Evolutionary conservation across 2,329 filamentous ascomycete species (phyloP).

Genomic region (Sarocladium kiliense): DNA sequence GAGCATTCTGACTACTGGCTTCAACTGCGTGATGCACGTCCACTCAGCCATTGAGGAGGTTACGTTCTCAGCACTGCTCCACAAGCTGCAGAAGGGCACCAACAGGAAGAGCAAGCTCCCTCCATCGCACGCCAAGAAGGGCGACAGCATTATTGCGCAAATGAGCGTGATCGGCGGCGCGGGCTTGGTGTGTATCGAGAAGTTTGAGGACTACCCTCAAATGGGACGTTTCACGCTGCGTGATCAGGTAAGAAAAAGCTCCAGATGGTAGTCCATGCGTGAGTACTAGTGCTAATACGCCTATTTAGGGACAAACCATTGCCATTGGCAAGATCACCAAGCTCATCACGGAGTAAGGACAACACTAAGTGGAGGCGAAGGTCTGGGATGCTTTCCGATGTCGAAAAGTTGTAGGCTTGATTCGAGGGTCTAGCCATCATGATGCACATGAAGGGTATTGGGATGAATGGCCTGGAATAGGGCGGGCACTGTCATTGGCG

Average conservation of each 20-base stretch:
- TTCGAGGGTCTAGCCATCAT: background rate
- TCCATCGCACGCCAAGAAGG: slow-evolving; percentile 82
- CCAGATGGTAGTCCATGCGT: too few relatives aligned
- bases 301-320: slow-evolving; percentile 85
- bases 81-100: slow-evolving; percentile 94
- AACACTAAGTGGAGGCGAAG: slow-evolving; percentile 15
- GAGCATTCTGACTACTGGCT: slow-evolving; percentile 87
- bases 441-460: background rate
- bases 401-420: background rate
- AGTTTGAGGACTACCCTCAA: slow-evolving; percentile 93
- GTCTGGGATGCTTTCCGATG: slow-evolving; percentile 1
- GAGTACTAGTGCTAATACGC: slow-evolving; percentile 19
- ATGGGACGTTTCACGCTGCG: slow-evolving; percentile 85
- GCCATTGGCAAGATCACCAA: slow-evolving; percentile 99
- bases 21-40: slow-evolving; percentile 96
- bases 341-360: slow-evolving; percentile 47
- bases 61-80: slow-evolving; percentile 79
- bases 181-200: slow-evolving; percentile 85
- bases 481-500: background rate
- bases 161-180: slow-evolving; percentile 82
- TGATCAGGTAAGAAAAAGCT: slow-evolving; percentile 76
- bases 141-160: slow-evolving; percentile 82
- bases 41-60: slow-evolving; percentile 98
- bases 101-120: slow-evolving; percentile 88
- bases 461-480: background rate